Evolutionary conservation across 2,329 filamentous ascomycete species (phyloP).

Genomic region (Phyllosticta citriasiana): DNA sequence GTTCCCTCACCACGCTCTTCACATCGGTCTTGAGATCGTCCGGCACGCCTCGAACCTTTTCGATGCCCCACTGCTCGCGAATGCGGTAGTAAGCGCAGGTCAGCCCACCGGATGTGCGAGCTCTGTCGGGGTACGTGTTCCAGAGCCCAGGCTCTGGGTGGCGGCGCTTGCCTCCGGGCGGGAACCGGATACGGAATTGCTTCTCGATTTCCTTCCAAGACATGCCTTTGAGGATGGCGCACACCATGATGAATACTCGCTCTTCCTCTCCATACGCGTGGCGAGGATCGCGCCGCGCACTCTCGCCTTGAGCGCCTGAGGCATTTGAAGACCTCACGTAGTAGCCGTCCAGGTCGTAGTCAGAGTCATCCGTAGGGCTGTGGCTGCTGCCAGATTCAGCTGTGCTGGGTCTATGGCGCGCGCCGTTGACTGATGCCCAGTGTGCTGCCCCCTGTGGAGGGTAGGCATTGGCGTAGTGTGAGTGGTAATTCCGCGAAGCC

Average conservation of each 20-base stretch:
- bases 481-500: neutral
- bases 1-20: constrained; percentile 4
- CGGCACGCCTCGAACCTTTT: constrained; percentile 8
- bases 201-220: constrained; percentile 10
- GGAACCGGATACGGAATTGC: constrained; percentile 5
- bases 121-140: constrained; percentile 8
- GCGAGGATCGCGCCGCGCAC: constrained; percentile 3
- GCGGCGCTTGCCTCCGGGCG: constrained; percentile 6
- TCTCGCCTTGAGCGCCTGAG: neutral
- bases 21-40: constrained; percentile 9
- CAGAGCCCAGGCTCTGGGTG: constrained; percentile 7
- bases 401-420: neutral
- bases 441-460: neutral
- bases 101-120: constrained; percentile 4
- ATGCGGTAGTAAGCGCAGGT: constrained; percentile 11
- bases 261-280: constrained; percentile 9
- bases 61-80: constrained; percentile 9
- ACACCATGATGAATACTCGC: constrained; percentile 10
- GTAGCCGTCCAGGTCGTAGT: neutral
- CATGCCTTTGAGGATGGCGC: constrained; percentile 7
- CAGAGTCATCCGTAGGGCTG: neutral
- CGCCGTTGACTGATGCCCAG: constrained; percentile 6
- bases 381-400: neutral
- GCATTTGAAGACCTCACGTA: neutral
- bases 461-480: constrained; percentile 2